phyloP scores from a whole-genome alignment of 2,329 filamentous ascomycete genomes.

The Aspergillus sp. region DNA sequence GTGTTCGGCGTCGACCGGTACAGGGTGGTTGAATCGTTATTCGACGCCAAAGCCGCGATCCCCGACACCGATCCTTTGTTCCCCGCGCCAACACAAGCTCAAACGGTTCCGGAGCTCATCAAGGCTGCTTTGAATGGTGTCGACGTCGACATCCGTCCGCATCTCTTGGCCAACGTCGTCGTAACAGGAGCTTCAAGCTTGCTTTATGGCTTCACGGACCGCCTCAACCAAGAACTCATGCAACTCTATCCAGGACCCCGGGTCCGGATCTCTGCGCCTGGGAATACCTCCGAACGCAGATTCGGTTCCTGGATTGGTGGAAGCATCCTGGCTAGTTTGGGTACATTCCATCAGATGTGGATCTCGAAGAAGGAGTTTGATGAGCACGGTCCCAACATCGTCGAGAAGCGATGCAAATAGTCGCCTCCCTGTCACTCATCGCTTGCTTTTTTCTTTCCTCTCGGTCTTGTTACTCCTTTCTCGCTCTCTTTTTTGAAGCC shows the following conservation, averaged over 20 bases:
- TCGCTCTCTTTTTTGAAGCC: background rate
- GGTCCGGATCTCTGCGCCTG: slow-evolving; percentile 85
- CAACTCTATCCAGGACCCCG: slow-evolving; percentile 79
- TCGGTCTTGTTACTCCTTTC: background rate
- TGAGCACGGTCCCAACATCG: slow-evolving; percentile 84
- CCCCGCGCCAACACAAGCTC: slow-evolving; percentile 62
- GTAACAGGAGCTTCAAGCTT: slow-evolving; percentile 86
- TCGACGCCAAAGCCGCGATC: slow-evolving; percentile 78
- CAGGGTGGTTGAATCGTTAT: slow-evolving; percentile 82
- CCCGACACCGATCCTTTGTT: slow-evolving; percentile 44
- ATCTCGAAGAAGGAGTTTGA: slow-evolving; percentile 97
- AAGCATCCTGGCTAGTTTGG: slow-evolving; percentile 90
- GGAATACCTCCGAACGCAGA: slow-evolving; percentile 81
- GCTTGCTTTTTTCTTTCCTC: background rate
- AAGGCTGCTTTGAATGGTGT: slow-evolving; percentile 73
- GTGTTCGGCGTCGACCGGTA: slow-evolving; percentile 89
- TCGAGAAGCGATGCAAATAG: slow-evolving; percentile 95
- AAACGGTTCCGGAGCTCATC: slow-evolving; percentile 83
- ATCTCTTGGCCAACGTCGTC: slow-evolving; percentile 84
- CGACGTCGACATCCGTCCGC: slow-evolving; percentile 83
- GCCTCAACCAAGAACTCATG: slow-evolving; percentile 80
- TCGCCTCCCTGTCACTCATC: slow-evolving; percentile 1
- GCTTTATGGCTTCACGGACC: slow-evolving; percentile 87
- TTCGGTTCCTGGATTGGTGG: slow-evolving; percentile 97
- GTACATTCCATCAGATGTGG: slow-evolving; percentile 99